Evolutionary conservation across 2,329 filamentous ascomycete species (phyloP).

Genomic region (Colletotrichum navitas): DNA sequence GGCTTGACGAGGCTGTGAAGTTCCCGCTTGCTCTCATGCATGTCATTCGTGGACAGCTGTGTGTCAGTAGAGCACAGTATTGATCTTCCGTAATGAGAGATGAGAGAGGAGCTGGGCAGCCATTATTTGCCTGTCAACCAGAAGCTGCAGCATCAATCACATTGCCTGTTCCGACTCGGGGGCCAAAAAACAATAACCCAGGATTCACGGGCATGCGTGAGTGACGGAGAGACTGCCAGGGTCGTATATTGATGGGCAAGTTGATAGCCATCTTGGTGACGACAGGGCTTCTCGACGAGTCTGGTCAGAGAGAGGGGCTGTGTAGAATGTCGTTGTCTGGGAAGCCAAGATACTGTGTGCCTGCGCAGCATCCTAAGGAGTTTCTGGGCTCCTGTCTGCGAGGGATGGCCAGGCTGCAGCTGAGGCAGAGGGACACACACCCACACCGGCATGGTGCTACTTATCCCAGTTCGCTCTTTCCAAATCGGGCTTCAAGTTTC

Average conservation of each 20-base stretch:
- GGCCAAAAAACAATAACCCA: neutral
- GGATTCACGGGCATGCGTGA: neutral
- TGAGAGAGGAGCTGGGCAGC: neutral
- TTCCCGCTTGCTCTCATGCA: neutral
- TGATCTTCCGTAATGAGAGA: neutral
- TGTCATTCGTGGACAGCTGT: neutral
- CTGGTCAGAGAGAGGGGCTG: conserved; percentile 1
- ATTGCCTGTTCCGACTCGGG: neutral
- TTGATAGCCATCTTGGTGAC: neutral
- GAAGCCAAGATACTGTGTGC: neutral
- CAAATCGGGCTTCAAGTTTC: conserved; percentile 16
- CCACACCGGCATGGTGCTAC: conserved; percentile 8
- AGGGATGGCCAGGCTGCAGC: conserved; percentile 17
- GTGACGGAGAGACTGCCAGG: neutral
- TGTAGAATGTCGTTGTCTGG: neutral
- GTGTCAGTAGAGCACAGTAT: too few relatives aligned
- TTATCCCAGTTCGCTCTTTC: conserved; percentile 7
- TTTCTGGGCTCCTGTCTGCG: neutral
- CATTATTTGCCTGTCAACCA: neutral
- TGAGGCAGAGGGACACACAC: conserved; percentile 27
- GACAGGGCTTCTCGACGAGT: neutral
- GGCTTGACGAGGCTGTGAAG: conserved; percentile 14
- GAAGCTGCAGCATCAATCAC: neutral
- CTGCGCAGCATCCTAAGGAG: neutral
- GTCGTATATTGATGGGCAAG: too few relatives aligned